Conservation (phyloP, 78 protist genomes). For the Emiliania huxleyi region DNA sequence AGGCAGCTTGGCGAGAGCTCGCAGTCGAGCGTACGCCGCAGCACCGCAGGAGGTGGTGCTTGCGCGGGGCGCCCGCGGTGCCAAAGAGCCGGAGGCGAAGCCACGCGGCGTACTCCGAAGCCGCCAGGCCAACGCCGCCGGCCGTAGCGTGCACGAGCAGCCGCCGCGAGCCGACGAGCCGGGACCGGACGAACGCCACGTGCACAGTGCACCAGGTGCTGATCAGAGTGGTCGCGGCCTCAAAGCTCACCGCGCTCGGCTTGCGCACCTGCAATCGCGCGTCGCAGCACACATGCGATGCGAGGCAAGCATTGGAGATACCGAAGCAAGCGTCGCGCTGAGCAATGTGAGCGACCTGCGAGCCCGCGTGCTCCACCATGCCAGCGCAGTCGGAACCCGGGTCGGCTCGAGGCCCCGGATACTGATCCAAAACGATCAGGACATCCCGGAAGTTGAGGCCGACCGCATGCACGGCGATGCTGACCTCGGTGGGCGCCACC, state of each 20-base stretch:
- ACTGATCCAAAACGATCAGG: not conserved
- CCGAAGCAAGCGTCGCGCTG: not conserved
- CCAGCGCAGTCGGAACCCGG: not conserved
- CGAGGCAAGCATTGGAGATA: not conserved
- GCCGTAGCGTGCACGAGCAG: slow-evolving; percentile 12
- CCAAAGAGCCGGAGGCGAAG: not conserved
- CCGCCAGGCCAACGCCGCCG: slow-evolving; percentile 45
- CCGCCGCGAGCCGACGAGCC: not conserved
- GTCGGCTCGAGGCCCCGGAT: not conserved
- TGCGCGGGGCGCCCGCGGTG: not conserved
- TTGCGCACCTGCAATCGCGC: not conserved
- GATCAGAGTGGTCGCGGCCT: not conserved
- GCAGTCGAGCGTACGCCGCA: not conserved
- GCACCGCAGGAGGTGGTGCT: not conserved
- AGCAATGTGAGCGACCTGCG: not conserved
- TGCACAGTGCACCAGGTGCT: not conserved
- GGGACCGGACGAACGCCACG: not conserved
- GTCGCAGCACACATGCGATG: not conserved
- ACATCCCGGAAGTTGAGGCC: not conserved
- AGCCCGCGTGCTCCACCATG: not conserved
- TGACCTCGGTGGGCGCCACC: no score
- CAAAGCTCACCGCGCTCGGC: not conserved
- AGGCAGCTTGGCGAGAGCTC: not conserved
- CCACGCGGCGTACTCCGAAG: not conserved
- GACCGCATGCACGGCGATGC: not conserved